Evolutionary conservation across 1,284 basidiomycete species (phyloP).

Genomic region (Ceratobasidium sp.): DNA sequence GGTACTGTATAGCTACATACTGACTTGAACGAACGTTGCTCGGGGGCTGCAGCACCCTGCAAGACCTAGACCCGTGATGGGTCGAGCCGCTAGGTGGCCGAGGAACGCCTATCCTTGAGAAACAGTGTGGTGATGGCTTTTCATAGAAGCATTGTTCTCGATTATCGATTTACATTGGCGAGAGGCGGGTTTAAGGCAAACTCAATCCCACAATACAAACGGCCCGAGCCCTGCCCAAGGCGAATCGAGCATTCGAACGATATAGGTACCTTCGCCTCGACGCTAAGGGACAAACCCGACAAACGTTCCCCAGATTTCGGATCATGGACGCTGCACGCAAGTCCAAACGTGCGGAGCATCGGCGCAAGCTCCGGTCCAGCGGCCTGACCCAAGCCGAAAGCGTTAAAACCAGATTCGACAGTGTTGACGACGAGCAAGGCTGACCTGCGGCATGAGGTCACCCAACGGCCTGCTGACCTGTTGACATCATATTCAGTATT

Average conservation of each 20-base stretch:
- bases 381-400: not conserved
- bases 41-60: not conserved
- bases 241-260: not conserved
- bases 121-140: slow-evolving; percentile 5
- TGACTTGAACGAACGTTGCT: not conserved
- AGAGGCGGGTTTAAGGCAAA: not conserved
- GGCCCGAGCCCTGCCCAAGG: not conserved
- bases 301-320: not conserved
- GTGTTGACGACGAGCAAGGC: not conserved
- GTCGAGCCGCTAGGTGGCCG: not conserved
- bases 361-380: slow-evolving; percentile 30
- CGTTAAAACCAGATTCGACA: not conserved
- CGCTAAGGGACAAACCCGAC: too few relatives aligned
- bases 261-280: not conserved
- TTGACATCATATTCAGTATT: not conserved
- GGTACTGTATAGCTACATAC: slow-evolving; percentile 5
- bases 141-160: slow-evolving; percentile 1
- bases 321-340: not conserved
- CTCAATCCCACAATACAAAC: not conserved
- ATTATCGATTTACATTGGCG: slow-evolving; percentile 14
- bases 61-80: slow-evolving; percentile 6
- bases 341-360: not conserved
- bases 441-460: slow-evolving; percentile 11
- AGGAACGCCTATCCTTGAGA: not conserved
- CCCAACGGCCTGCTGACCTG: slow-evolving; percentile 14